Percentiles rank a stretch among this genome's conserved stretches.
phyloP scores from a whole-genome alignment of 1,284 basidiomycete species.

The Apiotrichum laibachii region DNA sequence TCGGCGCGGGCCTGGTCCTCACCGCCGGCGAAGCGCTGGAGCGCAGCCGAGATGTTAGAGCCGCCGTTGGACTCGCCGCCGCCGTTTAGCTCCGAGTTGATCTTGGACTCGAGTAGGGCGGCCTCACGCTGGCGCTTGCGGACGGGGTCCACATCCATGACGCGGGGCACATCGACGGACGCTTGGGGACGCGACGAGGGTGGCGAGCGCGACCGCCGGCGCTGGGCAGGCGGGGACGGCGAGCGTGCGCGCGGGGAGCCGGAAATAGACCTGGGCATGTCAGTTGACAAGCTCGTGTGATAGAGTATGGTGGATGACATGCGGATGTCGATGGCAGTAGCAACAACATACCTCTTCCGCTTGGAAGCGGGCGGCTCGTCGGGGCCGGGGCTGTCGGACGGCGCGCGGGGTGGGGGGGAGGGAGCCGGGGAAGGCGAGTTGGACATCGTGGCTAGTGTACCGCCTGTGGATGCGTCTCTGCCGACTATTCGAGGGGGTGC shows the following conservation, averaged over 20 bases:
- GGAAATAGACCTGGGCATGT: slow-evolving; percentile 38
- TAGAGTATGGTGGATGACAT: no score
- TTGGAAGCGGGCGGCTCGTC: slow-evolving; percentile 35
- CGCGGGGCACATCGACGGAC: slow-evolving; percentile 57
- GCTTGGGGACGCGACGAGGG: slow-evolving; percentile 11
- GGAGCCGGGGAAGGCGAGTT: slow-evolving; percentile 21
- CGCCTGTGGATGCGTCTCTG: slow-evolving; percentile 4
- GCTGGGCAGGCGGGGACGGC: slow-evolving; percentile 45
- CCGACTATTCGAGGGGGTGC: slow-evolving; percentile 6
- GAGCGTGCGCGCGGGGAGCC: slow-evolving; percentile 44
- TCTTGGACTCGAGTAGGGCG: slow-evolving; percentile 67
- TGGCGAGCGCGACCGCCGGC: slow-evolving; percentile 45
- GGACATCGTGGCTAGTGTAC: slow-evolving; percentile 24
- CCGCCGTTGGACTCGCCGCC: slow-evolving; percentile 48
- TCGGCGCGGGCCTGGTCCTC: slow-evolving; percentile 65
- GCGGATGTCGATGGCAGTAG: no score
- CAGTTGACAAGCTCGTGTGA: neutral
- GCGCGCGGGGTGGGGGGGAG: slow-evolving; percentile 9
- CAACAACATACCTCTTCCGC: slow-evolving; percentile 45
- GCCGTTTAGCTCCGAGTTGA: slow-evolving; percentile 56
- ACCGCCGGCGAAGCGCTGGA: slow-evolving; percentile 28
- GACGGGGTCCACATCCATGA: slow-evolving; percentile 72
- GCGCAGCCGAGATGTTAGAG: slow-evolving; percentile 44
- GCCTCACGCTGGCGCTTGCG: slow-evolving; percentile 72
- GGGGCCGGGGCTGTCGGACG: slow-evolving; percentile 19